These are phyloP conservation scores for Colletotrichum caudatum DNA, from an alignment of 2,329 filamentous ascomycete genomes.

Conservation along the genomic window DNA sequence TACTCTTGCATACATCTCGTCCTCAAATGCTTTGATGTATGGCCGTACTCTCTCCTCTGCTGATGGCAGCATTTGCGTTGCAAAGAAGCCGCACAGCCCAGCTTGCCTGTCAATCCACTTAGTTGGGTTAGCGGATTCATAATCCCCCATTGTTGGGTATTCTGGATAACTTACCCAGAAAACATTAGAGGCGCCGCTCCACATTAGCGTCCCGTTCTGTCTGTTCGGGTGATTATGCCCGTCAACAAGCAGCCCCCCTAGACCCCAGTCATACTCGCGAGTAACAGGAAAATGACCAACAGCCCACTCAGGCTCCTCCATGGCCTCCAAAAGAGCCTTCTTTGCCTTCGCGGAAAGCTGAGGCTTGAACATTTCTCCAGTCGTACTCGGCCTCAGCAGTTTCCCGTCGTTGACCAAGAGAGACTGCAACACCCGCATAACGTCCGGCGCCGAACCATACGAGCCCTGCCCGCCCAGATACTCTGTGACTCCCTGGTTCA, in stretches of 20 bases:
- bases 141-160: accelerated
- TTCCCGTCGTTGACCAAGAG: conserved; percentile 62
- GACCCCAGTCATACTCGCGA: conserved; percentile 54
- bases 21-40: conserved; percentile 53
- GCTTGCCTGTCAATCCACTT: conserved; percentile 51
- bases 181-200: conserved; percentile 60
- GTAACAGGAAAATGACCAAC: conserved; percentile 49
- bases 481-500: conserved; percentile 41
- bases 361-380: conserved; percentile 60
- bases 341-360: conserved; percentile 52
- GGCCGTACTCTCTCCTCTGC: conserved; percentile 53
- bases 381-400: conserved; percentile 56
- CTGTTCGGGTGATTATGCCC: conserved; percentile 53
- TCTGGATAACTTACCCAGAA: conserved; percentile 56
- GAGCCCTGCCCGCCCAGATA: conserved; percentile 53
- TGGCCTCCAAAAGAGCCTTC: conserved; percentile 45
- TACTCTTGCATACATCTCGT: conserved; percentile 53
- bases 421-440: conserved; percentile 58
- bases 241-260: conserved; percentile 57
- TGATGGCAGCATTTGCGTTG: conserved; percentile 56
- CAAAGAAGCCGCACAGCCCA: conserved; percentile 57
- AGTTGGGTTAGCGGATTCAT: neutral
- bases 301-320: conserved; percentile 46
- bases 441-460: conserved; percentile 54
- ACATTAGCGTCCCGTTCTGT: conserved; percentile 55